Conservation (phyloP, 306 rosid species). For the Pachyrhizus erosus region DNA sequence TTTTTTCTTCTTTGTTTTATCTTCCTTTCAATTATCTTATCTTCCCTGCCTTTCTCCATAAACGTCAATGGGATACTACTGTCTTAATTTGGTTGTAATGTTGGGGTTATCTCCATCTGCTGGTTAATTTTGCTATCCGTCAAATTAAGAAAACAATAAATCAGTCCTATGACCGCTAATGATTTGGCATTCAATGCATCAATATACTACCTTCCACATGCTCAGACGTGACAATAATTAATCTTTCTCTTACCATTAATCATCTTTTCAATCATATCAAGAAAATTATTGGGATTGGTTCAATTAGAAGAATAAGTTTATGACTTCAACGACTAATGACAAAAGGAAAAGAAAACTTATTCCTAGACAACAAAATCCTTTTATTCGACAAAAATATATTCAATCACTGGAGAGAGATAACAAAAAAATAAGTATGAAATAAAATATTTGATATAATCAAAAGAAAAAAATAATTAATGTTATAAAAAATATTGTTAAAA, state of each 20-base stretch:
- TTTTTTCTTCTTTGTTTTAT: not conserved
- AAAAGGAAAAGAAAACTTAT: not conserved
- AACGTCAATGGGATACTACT: not conserved
- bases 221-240: slow-evolving; percentile 35
- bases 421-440: not conserved
- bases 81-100: slow-evolving; percentile 31
- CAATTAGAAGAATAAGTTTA: not conserved
- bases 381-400: not conserved
- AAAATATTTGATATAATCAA: not conserved
- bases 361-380: not conserved
- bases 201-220: not conserved
- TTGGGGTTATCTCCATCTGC: slow-evolving; percentile 24
- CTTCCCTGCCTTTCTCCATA: not conserved
- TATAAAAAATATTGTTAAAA: not conserved
- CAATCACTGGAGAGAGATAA: not conserved
- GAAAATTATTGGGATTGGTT: slow-evolving; percentile 17
- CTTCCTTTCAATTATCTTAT: not conserved
- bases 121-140: not conserved
- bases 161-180: slow-evolving; percentile 11
- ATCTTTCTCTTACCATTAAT: not conserved
- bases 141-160: slow-evolving; percentile 25
- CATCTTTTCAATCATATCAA: slow-evolving; percentile 9
- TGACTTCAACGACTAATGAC: slow-evolving; percentile 13
- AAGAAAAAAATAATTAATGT: not conserved
- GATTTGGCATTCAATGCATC: slow-evolving; percentile 42